Base-by-base conservation (phyloP, 257 asterid species). In the Penstemon newberryi region DNA sequence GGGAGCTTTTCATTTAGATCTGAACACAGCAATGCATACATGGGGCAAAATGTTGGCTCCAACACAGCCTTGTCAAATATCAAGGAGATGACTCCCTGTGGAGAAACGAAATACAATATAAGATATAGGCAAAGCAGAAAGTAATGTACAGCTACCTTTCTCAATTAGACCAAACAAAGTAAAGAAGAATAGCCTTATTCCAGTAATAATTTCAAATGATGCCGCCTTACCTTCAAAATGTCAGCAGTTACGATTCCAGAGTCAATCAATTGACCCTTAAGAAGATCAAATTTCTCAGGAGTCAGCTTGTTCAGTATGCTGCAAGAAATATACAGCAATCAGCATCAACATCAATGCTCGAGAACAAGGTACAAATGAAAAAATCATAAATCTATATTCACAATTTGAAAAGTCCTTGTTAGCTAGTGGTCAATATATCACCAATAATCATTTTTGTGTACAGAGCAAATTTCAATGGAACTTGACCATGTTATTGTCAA, bases 291-390 rank as follows among this genome's bases (percentile, higher is more conserved):
- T 80, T 93, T 93, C 67, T 91, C 97, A 1, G 99, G 99, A 59
- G 99, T 90, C 82, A 93, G 82, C 90, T 90, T 93, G 84, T 93
- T 93, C 80, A 93, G 78, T 78, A 93, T 93, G 43, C 99, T 90
- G 90, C 79, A 77, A 53, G 56, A 72, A 76, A 51, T 15, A 71
- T 2, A 65, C 7, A 53, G 38, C 19, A 65, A 45, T 57, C 7
- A 75, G 76, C 57, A 70, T 51, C 73, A 66, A 69, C 33, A 12
- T 73, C 49, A 25, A 25, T 36, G 8, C 25, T 36, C 10, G 33
- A 8, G 37, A 59, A 45, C 39, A n/a, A 60, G 13, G 33, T 25
- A 25, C 33, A 25, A 2, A 12, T 46, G 6, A 36, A 43, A 25
- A 25, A 25, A 25, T 25, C 33, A 25, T 25, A 25, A 13, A 37